Percentiles rank a stretch among this genome's conserved stretches.
Evolutionary conservation across 805 yeast genomes (phyloP).

Genomic region (Kluyveromyces dobzhanskii): DNA sequence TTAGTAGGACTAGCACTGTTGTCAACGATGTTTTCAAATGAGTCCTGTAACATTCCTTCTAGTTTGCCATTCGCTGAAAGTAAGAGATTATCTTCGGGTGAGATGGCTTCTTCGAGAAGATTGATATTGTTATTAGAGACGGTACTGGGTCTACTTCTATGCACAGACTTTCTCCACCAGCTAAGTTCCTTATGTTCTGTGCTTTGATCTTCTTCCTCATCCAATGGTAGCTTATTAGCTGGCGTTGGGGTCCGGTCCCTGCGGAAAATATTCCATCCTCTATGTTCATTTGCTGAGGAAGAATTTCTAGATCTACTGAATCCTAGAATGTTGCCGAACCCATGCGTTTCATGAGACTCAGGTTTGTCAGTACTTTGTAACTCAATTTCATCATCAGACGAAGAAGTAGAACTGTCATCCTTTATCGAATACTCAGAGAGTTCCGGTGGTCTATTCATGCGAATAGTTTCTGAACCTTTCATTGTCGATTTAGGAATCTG

Average conservation of each 20-base stretch:
- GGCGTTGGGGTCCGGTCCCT: conserved; percentile 2
- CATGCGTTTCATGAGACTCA: not conserved
- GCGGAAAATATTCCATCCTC: conserved; percentile 1
- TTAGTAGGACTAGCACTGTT: conserved; percentile 2
- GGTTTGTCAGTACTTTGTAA: not conserved
- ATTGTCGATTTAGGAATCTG: no score
- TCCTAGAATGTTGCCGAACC: not conserved
- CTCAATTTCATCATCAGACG: not conserved
- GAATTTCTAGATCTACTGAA: conserved; percentile 1
- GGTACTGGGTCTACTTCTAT: conserved; percentile 1
- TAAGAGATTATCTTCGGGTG: conserved; percentile 2
- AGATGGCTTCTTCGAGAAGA: not conserved
- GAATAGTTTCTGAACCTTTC: conserved; percentile 1
- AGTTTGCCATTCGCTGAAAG: conserved; percentile 2
- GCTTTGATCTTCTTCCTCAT: not conserved
- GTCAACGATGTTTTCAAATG: conserved; percentile 5
- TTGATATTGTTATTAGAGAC: not conserved
- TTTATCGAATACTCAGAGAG: conserved; percentile 2
- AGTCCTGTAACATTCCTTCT: conserved; percentile 1
- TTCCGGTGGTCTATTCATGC: conserved; percentile 4
- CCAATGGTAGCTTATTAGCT: not conserved
- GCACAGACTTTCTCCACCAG: conserved; percentile 1
- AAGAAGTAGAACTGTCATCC: conserved; percentile 1
- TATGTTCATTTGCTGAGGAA: not conserved
- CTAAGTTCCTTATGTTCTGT: not conserved